Evolutionary conservation across 768 basidiomycete genomes (phyloP), one percentile per base, ranked within the genome.

Genomic region (Trametes punicea): DNA sequence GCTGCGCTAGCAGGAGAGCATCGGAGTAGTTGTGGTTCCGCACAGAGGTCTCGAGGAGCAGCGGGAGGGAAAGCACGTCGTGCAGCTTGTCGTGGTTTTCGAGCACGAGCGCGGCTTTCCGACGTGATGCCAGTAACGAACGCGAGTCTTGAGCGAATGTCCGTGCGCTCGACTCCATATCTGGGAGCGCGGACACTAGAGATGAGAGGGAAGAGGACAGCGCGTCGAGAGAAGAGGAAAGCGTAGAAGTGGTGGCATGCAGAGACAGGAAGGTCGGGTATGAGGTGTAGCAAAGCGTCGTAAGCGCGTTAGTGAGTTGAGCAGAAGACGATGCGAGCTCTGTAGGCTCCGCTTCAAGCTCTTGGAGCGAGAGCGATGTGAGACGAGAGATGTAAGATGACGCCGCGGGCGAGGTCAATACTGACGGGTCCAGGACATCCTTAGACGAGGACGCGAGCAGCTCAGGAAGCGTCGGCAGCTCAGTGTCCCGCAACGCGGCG

Each of bases 61-160:
- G 76, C 8, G 96, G 93, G 45, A 95, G 81, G 63, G 97, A 94
- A 54, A 98, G 82, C 31, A 98, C 73, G 69, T 98, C 94, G 61
- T 89, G 81, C 57, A 98, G 81, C 70, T 94, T 94, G 69, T 96
- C 93, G 66, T 93, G 89, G 64, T 96, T 90, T 64, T 98, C 95
- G 56, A 93, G 81, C n/a, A 98, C 91, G 46, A 90, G 76, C 29
- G 84, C 78, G 0, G 91, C 91, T 60, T 87, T 86, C 56, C 81
- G 77, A 33, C 95, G 80, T 48, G 90, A 85, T 45, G 78, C 74
- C 48, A 93, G 81, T n/a, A 94, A 81, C 20, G 77, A 69, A 44
- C 88, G 85, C n/a, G 86, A 89, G 56, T 82, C 79, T 23, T 81
- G 78, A 46, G 84, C 78, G 78, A 95, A 97, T 23, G 77, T 75